Evolutionary conservation across 2,329 filamentous ascomycete species (phyloP).

Genomic region (Ophiobolus disseminans): DNA sequence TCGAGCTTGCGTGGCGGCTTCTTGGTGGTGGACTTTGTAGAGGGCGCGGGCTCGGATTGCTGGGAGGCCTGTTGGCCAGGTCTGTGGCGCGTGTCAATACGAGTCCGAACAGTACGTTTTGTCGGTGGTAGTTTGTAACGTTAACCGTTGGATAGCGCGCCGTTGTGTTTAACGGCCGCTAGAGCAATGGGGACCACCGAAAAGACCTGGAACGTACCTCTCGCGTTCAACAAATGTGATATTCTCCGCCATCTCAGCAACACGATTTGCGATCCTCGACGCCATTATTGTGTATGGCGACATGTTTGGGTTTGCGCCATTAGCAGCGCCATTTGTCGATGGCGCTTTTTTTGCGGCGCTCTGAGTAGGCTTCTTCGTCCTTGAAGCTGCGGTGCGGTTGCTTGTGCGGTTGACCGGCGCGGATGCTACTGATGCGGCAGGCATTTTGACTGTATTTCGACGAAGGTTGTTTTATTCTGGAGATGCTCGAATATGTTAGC

Average conservation of each 20-base stretch:
- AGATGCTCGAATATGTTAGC: conserved; percentile 7
- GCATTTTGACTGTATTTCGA: conserved; percentile 30
- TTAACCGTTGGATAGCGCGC: conserved; percentile 16
- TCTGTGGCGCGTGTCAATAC: no score
- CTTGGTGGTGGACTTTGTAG: conserved; percentile 34
- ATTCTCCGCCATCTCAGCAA: conserved; percentile 61
- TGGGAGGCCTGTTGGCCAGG: conserved; percentile 29
- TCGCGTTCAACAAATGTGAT: conserved; percentile 59
- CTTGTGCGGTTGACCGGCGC: conserved; percentile 42
- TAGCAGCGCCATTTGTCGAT: conserved; percentile 33
- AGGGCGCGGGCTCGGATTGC: conserved; percentile 26
- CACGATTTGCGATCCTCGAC: conserved; percentile 57
- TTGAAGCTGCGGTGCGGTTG: conserved; percentile 39
- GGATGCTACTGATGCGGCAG: conserved; percentile 43
- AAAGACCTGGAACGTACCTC: conserved; percentile 32
- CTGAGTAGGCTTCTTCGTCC: conserved; percentile 37
- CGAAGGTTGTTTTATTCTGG: background rate
- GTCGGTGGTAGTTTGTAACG: background rate
- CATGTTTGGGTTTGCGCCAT: conserved; percentile 38
- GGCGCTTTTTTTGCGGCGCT: conserved; percentile 26
- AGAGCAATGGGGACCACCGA: conserved; percentile 1
- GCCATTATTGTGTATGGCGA: conserved; percentile 61
- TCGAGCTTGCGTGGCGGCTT: conserved; percentile 59
- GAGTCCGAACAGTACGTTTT: conserved; percentile 7
- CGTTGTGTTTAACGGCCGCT: conserved; percentile 25